Conservation (phyloP, 2,329 filamentous ascomycete genomes). For the Phialophora chinensis region DNA sequence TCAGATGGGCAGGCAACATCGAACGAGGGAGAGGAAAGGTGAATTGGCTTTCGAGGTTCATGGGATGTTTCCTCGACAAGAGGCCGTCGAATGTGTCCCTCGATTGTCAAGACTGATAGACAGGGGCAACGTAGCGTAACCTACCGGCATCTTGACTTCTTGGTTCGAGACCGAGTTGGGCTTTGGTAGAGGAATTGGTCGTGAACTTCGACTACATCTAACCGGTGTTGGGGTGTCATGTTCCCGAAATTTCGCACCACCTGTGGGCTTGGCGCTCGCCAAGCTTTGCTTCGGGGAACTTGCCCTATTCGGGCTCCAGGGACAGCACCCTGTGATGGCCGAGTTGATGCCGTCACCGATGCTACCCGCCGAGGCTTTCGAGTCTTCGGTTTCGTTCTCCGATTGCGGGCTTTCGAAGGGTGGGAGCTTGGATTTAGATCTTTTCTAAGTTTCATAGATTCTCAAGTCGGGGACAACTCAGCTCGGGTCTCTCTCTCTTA, state of each 20-base stretch:
- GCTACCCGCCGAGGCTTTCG: conserved; percentile 7
- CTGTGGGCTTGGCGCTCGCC: conserved; percentile 29
- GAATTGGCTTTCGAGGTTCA: neutral
- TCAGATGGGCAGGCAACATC: too few relatives aligned
- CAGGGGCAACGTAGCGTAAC: conserved; percentile 30
- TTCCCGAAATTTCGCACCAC: conserved; percentile 12
- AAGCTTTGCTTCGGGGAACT: conserved; percentile 2
- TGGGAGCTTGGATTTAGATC: conserved; percentile 2
- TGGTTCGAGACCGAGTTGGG: conserved; percentile 10
- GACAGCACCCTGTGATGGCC: neutral
- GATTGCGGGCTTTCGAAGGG: conserved; percentile 14
- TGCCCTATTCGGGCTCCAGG: neutral
- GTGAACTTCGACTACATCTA: neutral
- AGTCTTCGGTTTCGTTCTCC: conserved; percentile 17
- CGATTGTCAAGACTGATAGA: neutral
- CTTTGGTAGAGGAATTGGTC: conserved; percentile 7
- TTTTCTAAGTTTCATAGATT: neutral
- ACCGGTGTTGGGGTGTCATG: neutral
- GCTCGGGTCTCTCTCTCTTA: neutral
- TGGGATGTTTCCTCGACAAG: neutral
- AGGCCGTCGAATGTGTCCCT: neutral
- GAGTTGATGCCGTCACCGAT: conserved; percentile 20
- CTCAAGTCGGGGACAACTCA: neutral
- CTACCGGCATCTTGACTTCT: conserved; percentile 63
- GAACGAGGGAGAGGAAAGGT: neutral